Percentiles rank a stretch among this genome's conserved stretches.
Evolutionary conservation across 2,329 filamentous ascomycete species (phyloP).

Genomic region (Huntiella abstrusa): DNA sequence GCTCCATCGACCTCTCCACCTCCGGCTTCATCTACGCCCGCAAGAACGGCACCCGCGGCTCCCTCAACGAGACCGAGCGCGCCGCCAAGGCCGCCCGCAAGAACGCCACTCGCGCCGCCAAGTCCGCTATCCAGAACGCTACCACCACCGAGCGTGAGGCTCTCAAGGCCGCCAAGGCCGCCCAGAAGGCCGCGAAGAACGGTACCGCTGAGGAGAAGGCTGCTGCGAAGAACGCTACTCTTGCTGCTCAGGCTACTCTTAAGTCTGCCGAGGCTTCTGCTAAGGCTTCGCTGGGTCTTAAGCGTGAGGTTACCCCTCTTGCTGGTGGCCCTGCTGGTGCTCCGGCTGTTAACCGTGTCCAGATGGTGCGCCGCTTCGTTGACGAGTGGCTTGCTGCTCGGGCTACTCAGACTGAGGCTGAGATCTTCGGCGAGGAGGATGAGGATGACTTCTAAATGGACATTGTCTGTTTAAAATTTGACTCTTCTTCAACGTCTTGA

Average conservation of each 20-base stretch:
- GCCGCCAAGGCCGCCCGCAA: background rate
- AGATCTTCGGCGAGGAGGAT: conserved; percentile 7
- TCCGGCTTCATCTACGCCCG: background rate
- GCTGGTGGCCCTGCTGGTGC: background rate
- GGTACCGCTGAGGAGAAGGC: conserved; percentile 1
- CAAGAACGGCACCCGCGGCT: background rate
- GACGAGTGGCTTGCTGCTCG: conserved; percentile 6
- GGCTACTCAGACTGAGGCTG: conserved; percentile 5
- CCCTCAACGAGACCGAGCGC: background rate
- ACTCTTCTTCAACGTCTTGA: background rate
- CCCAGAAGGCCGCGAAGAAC: background rate
- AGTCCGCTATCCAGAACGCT: background rate
- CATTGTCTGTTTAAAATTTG: background rate
- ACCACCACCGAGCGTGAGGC: background rate
- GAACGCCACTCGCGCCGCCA: background rate
- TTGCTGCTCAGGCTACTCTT: background rate
- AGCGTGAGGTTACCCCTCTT: background rate
- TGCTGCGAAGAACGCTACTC: background rate
- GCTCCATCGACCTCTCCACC: background rate
- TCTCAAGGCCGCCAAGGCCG: background rate
- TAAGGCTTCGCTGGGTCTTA: background rate
- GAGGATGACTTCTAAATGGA: conserved; percentile 7
- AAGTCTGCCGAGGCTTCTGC: background rate
- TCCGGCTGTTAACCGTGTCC: conserved; percentile 5
- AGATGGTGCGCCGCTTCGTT: conserved; percentile 6